A percentile compares a stretch with the other conserved stretches of the same genome.
phyloP scores from a whole-genome alignment of 305 asterid genomes.

The Solanum hybrid region DNA sequence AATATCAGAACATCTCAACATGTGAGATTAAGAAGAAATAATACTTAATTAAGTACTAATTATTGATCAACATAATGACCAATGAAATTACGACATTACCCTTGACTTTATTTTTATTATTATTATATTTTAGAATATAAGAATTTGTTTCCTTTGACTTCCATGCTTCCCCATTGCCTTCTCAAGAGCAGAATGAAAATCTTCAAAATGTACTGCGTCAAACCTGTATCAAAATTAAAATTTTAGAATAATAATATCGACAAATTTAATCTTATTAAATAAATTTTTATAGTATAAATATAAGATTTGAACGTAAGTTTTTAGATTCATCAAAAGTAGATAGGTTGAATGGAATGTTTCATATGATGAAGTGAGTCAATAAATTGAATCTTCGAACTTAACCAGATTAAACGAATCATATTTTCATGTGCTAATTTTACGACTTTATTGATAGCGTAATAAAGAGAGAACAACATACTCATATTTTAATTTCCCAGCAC shows the following conservation, averaged over 20 bases:
- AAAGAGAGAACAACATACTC: conserved; percentile 34
- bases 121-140: conserved; percentile 35
- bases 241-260: not conserved
- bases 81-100: not conserved
- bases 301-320: not conserved
- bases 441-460: not conserved
- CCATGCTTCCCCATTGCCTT: conserved; percentile 86
- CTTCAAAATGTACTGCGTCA: conserved; percentile 66
- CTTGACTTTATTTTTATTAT: not conserved
- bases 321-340: too few relatives aligned
- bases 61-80: not conserved
- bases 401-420: not conserved
- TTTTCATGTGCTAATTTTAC: not conserved
- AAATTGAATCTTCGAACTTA: not conserved
- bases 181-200: conserved; percentile 52
- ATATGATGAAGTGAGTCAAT: not conserved
- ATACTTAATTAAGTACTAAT: not conserved
- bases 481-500: conserved; percentile 58
- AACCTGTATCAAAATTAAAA: conserved; percentile 34
- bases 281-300: too few relatives aligned
- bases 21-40: not conserved
- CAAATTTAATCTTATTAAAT: not conserved
- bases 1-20: not conserved
- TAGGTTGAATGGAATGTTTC: not conserved
- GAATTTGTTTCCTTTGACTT: conserved; percentile 76